Conservation (phyloP, 176 grass and related monocot genomes). For the Rhynchospora tenuis region DNA sequence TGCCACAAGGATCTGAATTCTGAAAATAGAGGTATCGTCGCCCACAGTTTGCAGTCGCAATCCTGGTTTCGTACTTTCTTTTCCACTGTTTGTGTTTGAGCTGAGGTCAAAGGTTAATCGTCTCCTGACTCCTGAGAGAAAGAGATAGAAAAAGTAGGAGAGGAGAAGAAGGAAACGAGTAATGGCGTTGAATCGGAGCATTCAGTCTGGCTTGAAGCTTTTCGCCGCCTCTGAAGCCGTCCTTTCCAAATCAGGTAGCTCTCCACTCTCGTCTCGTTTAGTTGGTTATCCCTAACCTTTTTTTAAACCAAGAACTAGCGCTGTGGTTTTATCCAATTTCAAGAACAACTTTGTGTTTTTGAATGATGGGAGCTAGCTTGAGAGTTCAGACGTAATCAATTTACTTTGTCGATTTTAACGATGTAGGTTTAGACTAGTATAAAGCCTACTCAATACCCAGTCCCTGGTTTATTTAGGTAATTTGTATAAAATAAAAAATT, state of each 20-base stretch:
- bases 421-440: neutral
- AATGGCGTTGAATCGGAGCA: slow-evolving; percentile 55
- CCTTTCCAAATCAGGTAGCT: slow-evolving; percentile 58
- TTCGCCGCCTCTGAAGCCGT: slow-evolving; percentile 37
- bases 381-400: neutral
- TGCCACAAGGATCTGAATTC: neutral
- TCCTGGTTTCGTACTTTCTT: neutral
- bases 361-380: neutral
- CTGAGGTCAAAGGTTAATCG: neutral
- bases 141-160: neutral
- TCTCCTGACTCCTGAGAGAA: neutral
- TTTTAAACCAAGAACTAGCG: neutral
- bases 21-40: neutral
- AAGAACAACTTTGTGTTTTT: neutral
- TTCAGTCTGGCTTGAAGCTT: slow-evolving; percentile 56
- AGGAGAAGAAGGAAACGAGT: neutral
- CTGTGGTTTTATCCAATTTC: slow-evolving; percentile 17
- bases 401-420: neutral
- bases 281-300: neutral
- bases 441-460: neutral
- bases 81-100: neutral
- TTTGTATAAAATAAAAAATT: neutral
- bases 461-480: neutral
- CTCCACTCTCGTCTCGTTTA: neutral
- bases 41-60: neutral